These are phyloP conservation scores for Pythium biforme DNA, from an alignment of 352 stramenopile genomes.

Conservation along the genomic window DNA sequence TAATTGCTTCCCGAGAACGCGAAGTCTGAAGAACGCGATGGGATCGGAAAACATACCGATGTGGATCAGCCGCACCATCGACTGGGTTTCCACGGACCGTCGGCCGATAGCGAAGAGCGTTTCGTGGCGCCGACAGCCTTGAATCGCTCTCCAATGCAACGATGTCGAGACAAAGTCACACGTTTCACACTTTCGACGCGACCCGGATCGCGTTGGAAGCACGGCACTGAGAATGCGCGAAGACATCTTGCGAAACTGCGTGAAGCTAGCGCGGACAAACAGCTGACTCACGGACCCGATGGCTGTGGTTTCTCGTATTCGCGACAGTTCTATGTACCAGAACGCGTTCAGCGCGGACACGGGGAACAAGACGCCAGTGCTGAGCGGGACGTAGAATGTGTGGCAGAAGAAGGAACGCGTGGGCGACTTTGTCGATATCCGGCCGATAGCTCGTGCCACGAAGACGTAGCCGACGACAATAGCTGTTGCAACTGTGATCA, in stretches of 20 bases:
- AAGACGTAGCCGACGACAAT: neutral
- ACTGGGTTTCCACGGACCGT: neutral
- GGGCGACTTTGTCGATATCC: neutral
- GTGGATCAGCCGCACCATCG: slow-evolving; percentile 20
- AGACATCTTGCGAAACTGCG: neutral
- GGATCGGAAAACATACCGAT: slow-evolving; percentile 21
- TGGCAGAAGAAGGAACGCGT: slow-evolving; percentile 8
- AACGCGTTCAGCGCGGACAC: slow-evolving; percentile 4
- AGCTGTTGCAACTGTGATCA: neutral
- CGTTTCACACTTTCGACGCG: neutral
- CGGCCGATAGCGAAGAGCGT: slow-evolving; percentile 1
- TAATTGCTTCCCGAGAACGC: slow-evolving; percentile 15
- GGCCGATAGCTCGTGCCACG: neutral
- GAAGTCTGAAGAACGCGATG: slow-evolving; percentile 21
- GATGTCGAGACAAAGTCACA: slow-evolving; percentile 1
- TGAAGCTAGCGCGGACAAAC: neutral
- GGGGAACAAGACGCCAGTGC: slow-evolving; percentile 3
- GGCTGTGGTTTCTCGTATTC: too few relatives aligned
- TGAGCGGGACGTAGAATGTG: slow-evolving; percentile 20
- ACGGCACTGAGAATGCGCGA: neutral
- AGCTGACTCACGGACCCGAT: neutral
- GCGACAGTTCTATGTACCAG: slow-evolving; percentile 6
- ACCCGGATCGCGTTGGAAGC: neutral
- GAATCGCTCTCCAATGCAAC: slow-evolving; percentile 13
- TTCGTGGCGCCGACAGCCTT: slow-evolving; percentile 16